These are phyloP conservation scores for Cudoniella acicularis DNA, from an alignment of 495 filamentous ascomycete genomes.

Conservation along the genomic window DNA sequence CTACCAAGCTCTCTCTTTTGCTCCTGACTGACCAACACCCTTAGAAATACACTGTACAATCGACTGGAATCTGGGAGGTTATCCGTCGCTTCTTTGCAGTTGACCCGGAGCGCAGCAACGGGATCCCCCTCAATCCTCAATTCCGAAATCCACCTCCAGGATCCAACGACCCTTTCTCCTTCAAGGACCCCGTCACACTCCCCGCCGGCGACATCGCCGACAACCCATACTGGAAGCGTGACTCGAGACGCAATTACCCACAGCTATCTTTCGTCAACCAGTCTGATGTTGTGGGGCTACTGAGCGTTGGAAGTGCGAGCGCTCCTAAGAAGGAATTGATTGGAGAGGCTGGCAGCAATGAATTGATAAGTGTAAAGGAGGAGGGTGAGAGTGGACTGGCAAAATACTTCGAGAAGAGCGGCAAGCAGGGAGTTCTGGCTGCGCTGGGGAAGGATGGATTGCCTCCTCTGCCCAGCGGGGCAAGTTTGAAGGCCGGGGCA, in stretches of 20 bases:
- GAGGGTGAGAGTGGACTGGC: slow-evolving; percentile 69
- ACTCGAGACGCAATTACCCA: slow-evolving; percentile 83
- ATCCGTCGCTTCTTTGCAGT: slow-evolving; percentile 75
- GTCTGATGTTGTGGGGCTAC: slow-evolving; percentile 77
- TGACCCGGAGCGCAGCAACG: slow-evolving; percentile 85
- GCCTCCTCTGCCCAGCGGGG: slow-evolving; percentile 75
- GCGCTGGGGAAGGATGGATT: slow-evolving; percentile 71
- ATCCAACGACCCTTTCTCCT: slow-evolving; percentile 65
- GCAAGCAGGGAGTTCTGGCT: slow-evolving; percentile 55
- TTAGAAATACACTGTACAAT: slow-evolving; percentile 97
- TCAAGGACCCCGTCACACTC: slow-evolving; percentile 85
- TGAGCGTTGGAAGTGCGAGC: slow-evolving; percentile 74
- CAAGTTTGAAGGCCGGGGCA: slow-evolving; percentile 36
- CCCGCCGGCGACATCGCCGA: slow-evolving; percentile 95
- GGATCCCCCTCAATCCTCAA: slow-evolving; percentile 88
- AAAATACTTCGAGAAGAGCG: slow-evolving; percentile 62
- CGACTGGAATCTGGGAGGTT: slow-evolving; percentile 82
- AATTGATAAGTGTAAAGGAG: slow-evolving; percentile 75
- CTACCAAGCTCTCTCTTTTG: not conserved
- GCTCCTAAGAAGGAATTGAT: slow-evolving; percentile 82
- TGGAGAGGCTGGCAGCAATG: slow-evolving; percentile 78
- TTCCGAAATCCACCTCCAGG: slow-evolving; percentile 88
- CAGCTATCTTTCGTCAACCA: slow-evolving; percentile 74
- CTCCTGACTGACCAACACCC: not conserved
- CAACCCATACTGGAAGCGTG: slow-evolving; percentile 98